These are phyloP conservation scores for Psilocybe mexicana DNA, from an alignment of 1,284 basidiomycete genomes.

Conservation along the genomic window DNA sequence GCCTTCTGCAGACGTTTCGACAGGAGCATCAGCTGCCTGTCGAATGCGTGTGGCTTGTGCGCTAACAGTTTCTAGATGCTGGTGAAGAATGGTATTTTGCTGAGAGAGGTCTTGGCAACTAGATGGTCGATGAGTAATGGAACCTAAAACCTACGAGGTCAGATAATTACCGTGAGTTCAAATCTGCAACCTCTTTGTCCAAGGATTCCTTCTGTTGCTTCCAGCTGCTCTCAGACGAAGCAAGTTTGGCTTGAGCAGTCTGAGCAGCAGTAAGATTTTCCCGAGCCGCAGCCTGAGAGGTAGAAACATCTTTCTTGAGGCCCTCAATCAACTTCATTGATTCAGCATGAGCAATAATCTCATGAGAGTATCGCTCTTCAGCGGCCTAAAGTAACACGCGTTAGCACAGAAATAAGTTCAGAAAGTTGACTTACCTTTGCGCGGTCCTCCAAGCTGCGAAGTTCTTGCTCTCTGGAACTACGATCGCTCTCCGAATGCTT, in stretches of 20 bases:
- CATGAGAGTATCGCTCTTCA: slow-evolving; percentile 78
- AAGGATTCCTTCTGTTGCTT: slow-evolving; percentile 73
- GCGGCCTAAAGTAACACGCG: slow-evolving; percentile 51
- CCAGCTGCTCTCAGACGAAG: slow-evolving; percentile 78
- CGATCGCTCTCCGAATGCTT: slow-evolving; percentile 65
- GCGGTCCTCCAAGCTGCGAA: slow-evolving; percentile 66
- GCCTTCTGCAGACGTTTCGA: slow-evolving; percentile 39
- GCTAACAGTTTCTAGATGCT: slow-evolving; percentile 85
- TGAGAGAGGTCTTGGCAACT: slow-evolving; percentile 76
- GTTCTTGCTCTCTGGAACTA: slow-evolving; percentile 60
- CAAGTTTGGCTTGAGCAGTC: slow-evolving; percentile 73
- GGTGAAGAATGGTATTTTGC: slow-evolving; percentile 81
- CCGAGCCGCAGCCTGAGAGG: slow-evolving; percentile 51
- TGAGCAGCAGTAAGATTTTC: slow-evolving; percentile 63
- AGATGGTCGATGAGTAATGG: not conserved
- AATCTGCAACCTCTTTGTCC: slow-evolving; percentile 74
- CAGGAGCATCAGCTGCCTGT: slow-evolving; percentile 59
- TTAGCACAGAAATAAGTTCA: not conserved
- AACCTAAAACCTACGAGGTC: not conserved
- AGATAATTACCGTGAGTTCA: slow-evolving; percentile 59
- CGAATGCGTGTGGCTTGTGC: slow-evolving; percentile 79
- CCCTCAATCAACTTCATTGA: slow-evolving; percentile 71
- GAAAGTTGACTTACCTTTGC: slow-evolving; percentile 52
- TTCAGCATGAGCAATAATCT: slow-evolving; percentile 83
- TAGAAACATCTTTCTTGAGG: slow-evolving; percentile 63